Base-by-base conservation (phyloP, 345 rosid genomes). In the Heritiera littoralis region DNA sequence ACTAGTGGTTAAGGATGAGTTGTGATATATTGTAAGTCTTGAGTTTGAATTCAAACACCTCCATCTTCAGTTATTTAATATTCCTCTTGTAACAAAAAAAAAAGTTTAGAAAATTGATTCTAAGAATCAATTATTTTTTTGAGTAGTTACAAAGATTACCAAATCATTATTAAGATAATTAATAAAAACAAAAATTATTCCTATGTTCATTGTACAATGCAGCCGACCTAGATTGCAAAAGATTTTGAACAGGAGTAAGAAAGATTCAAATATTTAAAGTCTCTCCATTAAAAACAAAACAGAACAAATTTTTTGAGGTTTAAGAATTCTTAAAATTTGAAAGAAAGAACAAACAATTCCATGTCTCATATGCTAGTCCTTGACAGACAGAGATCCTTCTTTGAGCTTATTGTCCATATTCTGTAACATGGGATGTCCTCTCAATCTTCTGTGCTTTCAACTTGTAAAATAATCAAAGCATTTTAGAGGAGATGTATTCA, bases 141-240 rank as follows among this genome's bases (percentile, higher is more conserved):
- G 38, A 48, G 38, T 23, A 46, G 8, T 45, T 68, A 41, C 12
- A 70, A 3, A 28, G 58, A 70, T 49, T 49, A 14, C 28, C 28
- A 2, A 52, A 72, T 72, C 43, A 49, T 70, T 1, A 70, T 35
- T 54, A 35, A 54, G 23, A 38, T 52, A 38, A 72, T 72, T 46
- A 46, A 46, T 69, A 20, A 10, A 43, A 41, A 54, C n/a, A 66
- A 67, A 38, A 17, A 4, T 18, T 18, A 40, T 10, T 77, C 41
- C 68, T 46, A 70, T 63, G 65, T 49, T 20, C 77, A 81, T 41
- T 63, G 45, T 49, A 70, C 74, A 49, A 49, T 49, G 74, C 51
- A 48, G 35, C 72, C 30, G 54, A n/a, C 69, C 78, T 54, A 59
- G 46, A 46, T 61, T 59, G 8, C 11, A 3, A 74, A 0, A 75